Evolutionary conservation across 495 filamentous ascomycete genomes (phyloP), one percentile per base, ranked within the genome.

Genomic region (Staphylotrichum tortipilum): DNA sequence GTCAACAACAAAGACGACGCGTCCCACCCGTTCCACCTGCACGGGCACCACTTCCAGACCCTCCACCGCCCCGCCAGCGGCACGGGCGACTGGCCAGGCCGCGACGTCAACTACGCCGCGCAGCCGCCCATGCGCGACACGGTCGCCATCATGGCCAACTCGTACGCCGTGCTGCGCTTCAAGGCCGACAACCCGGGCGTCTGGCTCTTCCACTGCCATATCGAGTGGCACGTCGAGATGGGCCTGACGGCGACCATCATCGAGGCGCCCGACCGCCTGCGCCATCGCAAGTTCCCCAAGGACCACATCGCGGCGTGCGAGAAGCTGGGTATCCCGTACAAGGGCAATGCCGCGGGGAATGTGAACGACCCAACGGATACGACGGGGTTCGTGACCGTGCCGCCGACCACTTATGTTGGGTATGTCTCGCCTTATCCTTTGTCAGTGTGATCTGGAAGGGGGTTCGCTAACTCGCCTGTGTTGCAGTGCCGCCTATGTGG

Each of bases 41-140:
- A 94, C 73, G 89, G 88, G 1, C 89, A 94, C 68, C 77, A 80
- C 50, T 92, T 90, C 70, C 88, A 92, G 58, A 67, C 87, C 6
- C 61, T 88, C 30, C 67, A 69, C 22, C 78, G 84, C 1, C 71
- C 67, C 0, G 36, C 50, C 10, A 61, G 63, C n/a, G 58, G 68
- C 12, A 49, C 54, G 2, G 72, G 80, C 1, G 53, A 61, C 42
- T 75, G 66, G 63, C 56, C 58, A 2, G 57, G 56, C 15, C 50
- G 54, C 15, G 67, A 79, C 3, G 73, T 73, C 7, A 53, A 49
- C 49, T 59, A 70, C 39, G 59, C 54, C 77, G 72, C 58, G 53
- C 71, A 44, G 50, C 74, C 48, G 55, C 66, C 50, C 64, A 70
- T 47, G 59, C 66, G 80, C 35, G 82, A 85, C 63, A 81, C 78